Evolutionary conservation across 1,284 basidiomycete genomes (phyloP), one percentile per base, ranked within the genome.

Genomic region (Quambalaria eucalypti): DNA sequence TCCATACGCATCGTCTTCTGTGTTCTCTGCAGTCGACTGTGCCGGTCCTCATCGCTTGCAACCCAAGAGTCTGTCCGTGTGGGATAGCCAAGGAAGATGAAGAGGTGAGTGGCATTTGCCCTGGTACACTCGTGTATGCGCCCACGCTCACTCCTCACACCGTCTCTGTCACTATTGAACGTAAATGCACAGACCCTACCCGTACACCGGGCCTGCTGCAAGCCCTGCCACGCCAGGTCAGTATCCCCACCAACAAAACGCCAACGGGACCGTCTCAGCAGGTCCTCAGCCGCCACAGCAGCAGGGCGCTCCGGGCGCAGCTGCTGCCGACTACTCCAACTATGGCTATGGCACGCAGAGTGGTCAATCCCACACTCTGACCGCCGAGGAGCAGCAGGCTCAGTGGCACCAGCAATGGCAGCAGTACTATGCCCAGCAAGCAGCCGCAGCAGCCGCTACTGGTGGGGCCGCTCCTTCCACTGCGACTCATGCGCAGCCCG

Each of bases 361-460:
- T 25, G 40, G 39, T 28, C 52, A 19, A 10, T 50, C 30, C 19
- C 33, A n/a, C 5, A 4, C 21, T 4, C 5, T 51, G 23, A 42
- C 61, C 6, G 44, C 10, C 25, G 52, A 56, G 21, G 49, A 54
- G 16, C 60, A 60, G 42, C 66, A 65, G 38, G 30, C 54, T 21
- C 58, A 66, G 38, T 66, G 64, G 66, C 65, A 62, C 26, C 61
- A 66, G 50, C 66, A 64, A 29, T 67, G 65, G 65, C 49, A 50
- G 36, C 60, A 58, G 25, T 59, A 61, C 36, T 65, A 65, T 52
- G 60, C 61, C 19, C 65, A 56, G 39, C 65, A 61, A 49, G 52
- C 50, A n/a, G 52, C 60, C n/a, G 48, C 33, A 33, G 28, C 51
- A 49, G 44, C 56, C 31, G 48, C 30, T 6, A 19, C 48, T 26